Evolutionary conservation across 2,329 filamentous ascomycete genomes (phyloP).

Genomic region (Aspergillus niger): DNA sequence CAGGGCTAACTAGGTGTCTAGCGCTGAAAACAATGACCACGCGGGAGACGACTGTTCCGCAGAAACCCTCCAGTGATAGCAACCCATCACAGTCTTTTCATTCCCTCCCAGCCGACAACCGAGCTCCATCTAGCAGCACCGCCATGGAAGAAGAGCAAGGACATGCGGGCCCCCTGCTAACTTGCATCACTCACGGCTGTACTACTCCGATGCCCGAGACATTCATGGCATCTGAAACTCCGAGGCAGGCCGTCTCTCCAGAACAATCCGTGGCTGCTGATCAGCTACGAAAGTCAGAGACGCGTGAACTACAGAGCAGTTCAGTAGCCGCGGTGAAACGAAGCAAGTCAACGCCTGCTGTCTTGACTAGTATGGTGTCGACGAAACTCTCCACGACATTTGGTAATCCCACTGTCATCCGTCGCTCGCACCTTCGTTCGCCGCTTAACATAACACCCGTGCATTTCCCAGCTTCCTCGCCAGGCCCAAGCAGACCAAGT

Average conservation of each 20-base stretch:
- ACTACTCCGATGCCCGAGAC: too few relatives aligned
- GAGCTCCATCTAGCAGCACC: not conserved
- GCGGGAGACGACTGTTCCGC: not conserved
- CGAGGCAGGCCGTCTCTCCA: not conserved
- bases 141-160: not conserved
- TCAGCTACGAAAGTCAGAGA: not conserved
- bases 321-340: conserved; percentile 10
- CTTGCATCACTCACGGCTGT: not conserved
- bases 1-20: not conserved
- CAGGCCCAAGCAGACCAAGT: conserved; percentile 23
- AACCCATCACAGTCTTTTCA: conserved; percentile 1
- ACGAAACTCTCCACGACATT: conserved; percentile 43
- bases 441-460: conserved; percentile 35
- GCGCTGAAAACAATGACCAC: not conserved
- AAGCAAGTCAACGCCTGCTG: conserved; percentile 31
- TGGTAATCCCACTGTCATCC: conserved; percentile 44
- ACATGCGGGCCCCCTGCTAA: not conserved
- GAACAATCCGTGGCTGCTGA: not conserved
- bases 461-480: conserved; percentile 17
- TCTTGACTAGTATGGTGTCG: conserved; percentile 37
- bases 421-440: conserved; percentile 35
- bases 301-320: not conserved
- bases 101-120: not conserved
- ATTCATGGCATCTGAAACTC: too few relatives aligned
- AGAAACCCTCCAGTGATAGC: not conserved